Evolutionary conservation across 2,329 filamentous ascomycete genomes (phyloP), one percentile per base, ranked within the genome.

Genomic region (Fusarium verticillioides): DNA sequence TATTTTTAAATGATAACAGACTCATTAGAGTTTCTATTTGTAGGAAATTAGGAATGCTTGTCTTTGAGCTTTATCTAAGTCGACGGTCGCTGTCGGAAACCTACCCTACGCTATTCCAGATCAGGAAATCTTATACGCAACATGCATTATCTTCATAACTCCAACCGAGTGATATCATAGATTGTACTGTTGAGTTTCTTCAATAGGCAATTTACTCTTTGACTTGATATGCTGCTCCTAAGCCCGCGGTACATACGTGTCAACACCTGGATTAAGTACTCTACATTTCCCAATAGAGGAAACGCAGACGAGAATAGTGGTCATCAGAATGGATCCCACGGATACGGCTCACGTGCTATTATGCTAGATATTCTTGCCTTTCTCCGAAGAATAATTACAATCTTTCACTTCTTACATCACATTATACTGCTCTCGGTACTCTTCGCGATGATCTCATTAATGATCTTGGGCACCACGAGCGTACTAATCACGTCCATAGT

Each of bases 341-440:
- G 1, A 26, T 3, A 11, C 6, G 4, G 6, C 3, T 12, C 6
- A 8, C 6, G 2, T 4, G 0, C 6, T 10, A 2, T 0, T 10
- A 4, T 1, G 11, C 6, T 11, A 36, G 36, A 52, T 36, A 36
- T 26, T 15, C 12, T 52, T 19, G 6, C 9, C 4, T 2, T 4
- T 2, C n/a, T 8, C 2, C 15, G 2, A 10, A 13, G 4, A 8
- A 6, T 4, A 34, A 3, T 32, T 16, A 0, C 5, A 2, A 9
- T 1, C 7, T 3, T 3, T 12, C 46, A 32, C 10, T 12, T 49
- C 0, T 0, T 0, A 11, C 3, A 32, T 9, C 2, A 7, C 5
- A 9, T 7, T 32, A 0, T 7, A 3, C 18, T 4, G 3, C 10
- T 21, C 16, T 11, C 0, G 2, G 9, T 8, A 2, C 12, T 8